These are phyloP conservation scores for Goffeauzyma gilvescens DNA, from an alignment of 768 basidiomycete species.

Conservation along the genomic window DNA sequence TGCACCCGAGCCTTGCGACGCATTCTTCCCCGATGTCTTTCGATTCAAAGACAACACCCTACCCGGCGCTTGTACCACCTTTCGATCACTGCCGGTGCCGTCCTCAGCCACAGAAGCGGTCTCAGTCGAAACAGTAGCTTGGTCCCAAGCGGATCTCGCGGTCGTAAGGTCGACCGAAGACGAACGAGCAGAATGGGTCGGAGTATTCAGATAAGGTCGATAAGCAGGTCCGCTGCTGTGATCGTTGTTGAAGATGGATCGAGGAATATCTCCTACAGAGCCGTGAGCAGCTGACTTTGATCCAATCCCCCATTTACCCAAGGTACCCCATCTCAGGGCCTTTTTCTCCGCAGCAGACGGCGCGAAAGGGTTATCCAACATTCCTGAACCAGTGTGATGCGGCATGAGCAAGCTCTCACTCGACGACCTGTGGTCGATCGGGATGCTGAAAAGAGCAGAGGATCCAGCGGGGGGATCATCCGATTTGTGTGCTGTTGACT, in stretches of 20 bases:
- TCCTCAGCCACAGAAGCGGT: neutral
- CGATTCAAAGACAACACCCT: too few species aligned
- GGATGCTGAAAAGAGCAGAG: constrained; percentile 5
- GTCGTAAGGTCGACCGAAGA: constrained; percentile 7
- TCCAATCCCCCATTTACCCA: constrained; percentile 9
- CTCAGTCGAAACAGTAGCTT: neutral
- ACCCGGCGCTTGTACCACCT: too few species aligned
- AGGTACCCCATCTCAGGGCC: constrained; percentile 27
- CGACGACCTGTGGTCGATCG: constrained; percentile 12
- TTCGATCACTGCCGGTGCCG: too few species aligned
- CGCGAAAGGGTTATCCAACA: constrained; percentile 23
- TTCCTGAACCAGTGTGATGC: constrained; percentile 10
- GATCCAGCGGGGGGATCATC: constrained; percentile 13
- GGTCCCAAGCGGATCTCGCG: constrained; percentile 5
- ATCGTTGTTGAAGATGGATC: neutral
- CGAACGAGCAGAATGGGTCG: constrained; percentile 2
- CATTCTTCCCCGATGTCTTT: neutral
- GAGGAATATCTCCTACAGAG: neutral
- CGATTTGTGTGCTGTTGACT: constrained; percentile 17
- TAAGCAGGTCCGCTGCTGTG: too few species aligned
- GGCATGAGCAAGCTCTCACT: constrained; percentile 22
- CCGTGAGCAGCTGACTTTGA: neutral
- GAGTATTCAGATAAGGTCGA: neutral
- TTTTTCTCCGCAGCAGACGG: constrained; percentile 28
- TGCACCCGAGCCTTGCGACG: too few species aligned